Evolutionary conservation across 1,139 yeast species (phyloP), one percentile per base, ranked within the genome.

Genomic region (Zygosaccharomyces pseudobailii): DNA sequence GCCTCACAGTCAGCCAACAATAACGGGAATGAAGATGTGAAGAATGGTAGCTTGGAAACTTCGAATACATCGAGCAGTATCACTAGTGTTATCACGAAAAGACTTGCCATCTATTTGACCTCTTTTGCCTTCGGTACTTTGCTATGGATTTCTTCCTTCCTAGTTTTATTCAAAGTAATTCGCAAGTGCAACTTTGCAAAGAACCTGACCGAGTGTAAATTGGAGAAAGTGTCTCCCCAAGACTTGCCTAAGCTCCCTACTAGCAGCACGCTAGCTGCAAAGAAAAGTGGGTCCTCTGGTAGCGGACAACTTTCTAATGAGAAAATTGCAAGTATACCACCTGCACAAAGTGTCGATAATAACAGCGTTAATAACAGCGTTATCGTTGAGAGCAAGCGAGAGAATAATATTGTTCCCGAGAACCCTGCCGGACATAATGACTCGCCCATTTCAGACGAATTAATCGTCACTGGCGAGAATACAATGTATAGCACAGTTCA

Each of bases 401-500:
- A 1, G 17, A 13, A 1, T 13, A 30, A 36, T 5, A 36, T 13
- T 8, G 10, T 23, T 19, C 20, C 21, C 20, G 41, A 27, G 20
- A 32, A 1, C 7, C 9, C 19, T 6, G 34, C 19, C 5, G 41
- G 10, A 19, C 27, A 38, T 19, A 5, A 20, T 20, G 19, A 17
- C 4, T 10, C 41, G n/a, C 17, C 41, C 22, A 9, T 36, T 9
- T 42, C 44, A 8, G 54, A 52, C 19, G 59, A 54, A 27, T 46
- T 56, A 25, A 24, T 54, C 10, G 28, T 53, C 17, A 51, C 56
- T 9, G 54, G 58, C 3, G 52, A 56, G 20, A 53, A 51, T 23
- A 49, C 54, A 3, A 52, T 56, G 2, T 59, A 54, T 46, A 57
- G 55, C 31, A 46, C 47, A 3, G 43, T 54, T 23, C 58, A 55